Percentiles rank a stretch among this genome's conserved stretches.
Evolutionary conservation across 176 grass and related monocot genomes (phyloP).

Genomic region (Eremochloa ophiuroides): DNA sequence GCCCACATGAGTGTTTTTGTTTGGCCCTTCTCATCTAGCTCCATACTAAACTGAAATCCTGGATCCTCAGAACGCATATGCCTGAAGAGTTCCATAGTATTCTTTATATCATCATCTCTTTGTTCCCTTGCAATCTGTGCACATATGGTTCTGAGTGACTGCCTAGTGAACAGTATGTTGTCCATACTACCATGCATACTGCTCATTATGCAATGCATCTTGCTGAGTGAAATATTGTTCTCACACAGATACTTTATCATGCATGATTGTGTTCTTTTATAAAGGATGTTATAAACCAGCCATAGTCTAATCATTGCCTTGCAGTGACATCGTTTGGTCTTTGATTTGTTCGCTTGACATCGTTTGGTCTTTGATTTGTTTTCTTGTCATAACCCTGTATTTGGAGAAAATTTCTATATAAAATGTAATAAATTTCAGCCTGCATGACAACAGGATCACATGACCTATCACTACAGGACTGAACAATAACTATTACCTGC

Average conservation of each 20-base stretch:
- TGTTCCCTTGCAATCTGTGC: neutral
- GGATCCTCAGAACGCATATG: neutral
- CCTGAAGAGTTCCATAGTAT: neutral
- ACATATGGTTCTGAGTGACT: neutral
- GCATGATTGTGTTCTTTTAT: neutral
- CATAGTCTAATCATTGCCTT: neutral
- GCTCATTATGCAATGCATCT: neutral
- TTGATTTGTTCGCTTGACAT: too few relatives aligned
- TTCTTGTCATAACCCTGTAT: neutral
- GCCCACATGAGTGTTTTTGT: neutral
- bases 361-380: too few relatives aligned
- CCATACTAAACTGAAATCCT: neutral
- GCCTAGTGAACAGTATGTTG: neutral
- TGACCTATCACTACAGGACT: too few relatives aligned
- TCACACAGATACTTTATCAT: neutral
- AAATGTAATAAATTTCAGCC: too few relatives aligned
- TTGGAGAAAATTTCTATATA: too few relatives aligned
- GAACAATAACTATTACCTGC: too few relatives aligned
- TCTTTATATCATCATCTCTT: neutral
- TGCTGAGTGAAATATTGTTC: neutral
- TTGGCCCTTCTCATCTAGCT: neutral
- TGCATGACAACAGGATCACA: too few relatives aligned
- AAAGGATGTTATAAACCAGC: neutral
- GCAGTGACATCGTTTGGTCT: neutral
- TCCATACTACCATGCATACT: neutral